These are phyloP conservation scores for Coemansia brasiliensis DNA, from an alignment of 192 early-diverging fungal genomes.

Conservation along the genomic window DNA sequence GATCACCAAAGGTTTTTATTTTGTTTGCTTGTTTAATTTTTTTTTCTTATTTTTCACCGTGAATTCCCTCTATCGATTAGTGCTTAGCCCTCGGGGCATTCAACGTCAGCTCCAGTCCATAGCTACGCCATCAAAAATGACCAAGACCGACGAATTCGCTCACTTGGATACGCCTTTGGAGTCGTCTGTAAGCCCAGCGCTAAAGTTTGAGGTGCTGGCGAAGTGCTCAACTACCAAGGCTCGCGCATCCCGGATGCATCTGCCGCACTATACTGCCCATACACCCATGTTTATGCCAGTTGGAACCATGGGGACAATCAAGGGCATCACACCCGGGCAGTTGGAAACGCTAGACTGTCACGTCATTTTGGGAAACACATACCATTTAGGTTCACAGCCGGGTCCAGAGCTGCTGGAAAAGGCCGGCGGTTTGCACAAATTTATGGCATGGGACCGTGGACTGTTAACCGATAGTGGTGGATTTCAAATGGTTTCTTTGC, in stretches of 20 bases:
- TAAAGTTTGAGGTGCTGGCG: constrained; percentile 71
- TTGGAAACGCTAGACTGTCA: constrained; percentile 74
- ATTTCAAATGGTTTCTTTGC: constrained; percentile 89
- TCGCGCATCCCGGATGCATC: constrained; percentile 65
- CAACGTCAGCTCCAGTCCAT: constrained; percentile 4
- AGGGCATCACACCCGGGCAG: constrained; percentile 78
- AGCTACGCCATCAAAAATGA: not conserved
- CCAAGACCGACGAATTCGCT: constrained; percentile 23
- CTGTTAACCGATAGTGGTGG: constrained; percentile 82
- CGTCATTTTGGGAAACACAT: constrained; percentile 86
- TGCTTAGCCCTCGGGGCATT: constrained; percentile 8
- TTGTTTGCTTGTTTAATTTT: no score
- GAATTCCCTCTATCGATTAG: not conserved
- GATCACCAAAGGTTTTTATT: not conserved
- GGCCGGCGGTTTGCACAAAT: constrained; percentile 74
- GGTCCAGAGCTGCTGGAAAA: constrained; percentile 74
- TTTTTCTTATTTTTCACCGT: not conserved
- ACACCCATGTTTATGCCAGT: constrained; percentile 91
- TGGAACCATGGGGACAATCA: constrained; percentile 81
- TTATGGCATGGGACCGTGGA: constrained; percentile 80
- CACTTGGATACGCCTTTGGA: constrained; percentile 35
- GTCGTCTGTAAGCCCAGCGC: constrained; percentile 57
- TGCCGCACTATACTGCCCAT: constrained; percentile 80
- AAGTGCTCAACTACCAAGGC: constrained; percentile 83
- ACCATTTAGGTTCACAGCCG: constrained; percentile 73